phyloP scores from a whole-genome alignment of 768 basidiomycete species.

The Lanmaoa rubissima region DNA sequence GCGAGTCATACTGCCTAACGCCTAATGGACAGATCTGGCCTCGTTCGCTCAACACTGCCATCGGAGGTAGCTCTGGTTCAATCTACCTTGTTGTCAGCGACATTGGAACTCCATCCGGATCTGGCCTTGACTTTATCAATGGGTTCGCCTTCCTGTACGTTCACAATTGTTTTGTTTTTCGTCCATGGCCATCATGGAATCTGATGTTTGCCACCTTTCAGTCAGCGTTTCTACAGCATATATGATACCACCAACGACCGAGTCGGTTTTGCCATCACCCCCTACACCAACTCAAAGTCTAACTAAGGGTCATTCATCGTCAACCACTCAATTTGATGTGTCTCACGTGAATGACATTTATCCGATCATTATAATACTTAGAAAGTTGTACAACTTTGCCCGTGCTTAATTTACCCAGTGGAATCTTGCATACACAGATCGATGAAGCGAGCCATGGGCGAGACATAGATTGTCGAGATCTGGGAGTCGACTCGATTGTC shows the following conservation, averaged over 20 bases:
- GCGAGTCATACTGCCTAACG: slow-evolving; percentile 4
- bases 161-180: too few relatives aligned
- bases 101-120: slow-evolving; percentile 7
- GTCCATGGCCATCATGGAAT: neutral
- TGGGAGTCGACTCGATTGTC: too few relatives aligned
- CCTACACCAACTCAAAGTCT: slow-evolving; percentile 25
- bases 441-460: too few relatives aligned
- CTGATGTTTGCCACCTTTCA: neutral
- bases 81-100: slow-evolving; percentile 33
- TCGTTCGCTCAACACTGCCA: slow-evolving; percentile 28
- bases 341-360: neutral
- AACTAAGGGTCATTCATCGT: slow-evolving; percentile 7
- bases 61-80: slow-evolving; percentile 23
- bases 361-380: neutral
- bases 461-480: too few relatives aligned
- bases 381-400: too few relatives aligned
- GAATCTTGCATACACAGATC: too few relatives aligned
- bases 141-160: slow-evolving; percentile 20
- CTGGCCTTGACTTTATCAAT: slow-evolving; percentile 18
- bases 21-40: slow-evolving; percentile 38
- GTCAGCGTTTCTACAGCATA: slow-evolving; percentile 44
- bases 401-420: too few relatives aligned
- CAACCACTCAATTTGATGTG: neutral
- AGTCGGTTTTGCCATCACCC: slow-evolving; percentile 42
- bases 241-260: slow-evolving; percentile 39